phyloP scores from a whole-genome alignment of 805 yeast genomes.

The Monosporozyma siamensis region DNA sequence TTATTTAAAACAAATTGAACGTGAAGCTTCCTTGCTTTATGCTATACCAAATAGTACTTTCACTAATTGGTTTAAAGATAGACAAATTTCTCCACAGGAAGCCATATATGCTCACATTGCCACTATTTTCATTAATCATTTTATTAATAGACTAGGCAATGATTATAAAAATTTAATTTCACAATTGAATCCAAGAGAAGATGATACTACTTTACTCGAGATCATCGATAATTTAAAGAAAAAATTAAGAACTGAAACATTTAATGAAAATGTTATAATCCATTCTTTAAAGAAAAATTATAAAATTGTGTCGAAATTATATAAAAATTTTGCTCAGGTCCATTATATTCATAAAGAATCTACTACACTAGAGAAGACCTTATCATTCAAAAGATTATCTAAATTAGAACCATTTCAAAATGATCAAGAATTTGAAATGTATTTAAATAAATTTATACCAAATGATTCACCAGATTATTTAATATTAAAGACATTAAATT shows the following conservation, averaged over 20 bases:
- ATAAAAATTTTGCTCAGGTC: constrained; percentile 82
- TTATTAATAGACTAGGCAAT: constrained; percentile 86
- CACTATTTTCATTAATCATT: constrained; percentile 85
- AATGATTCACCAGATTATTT: constrained; percentile 68
- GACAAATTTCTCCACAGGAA: constrained; percentile 86
- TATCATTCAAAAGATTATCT: constrained; percentile 80
- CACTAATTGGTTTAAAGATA: constrained; percentile 58
- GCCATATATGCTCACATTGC: constrained; percentile 91
- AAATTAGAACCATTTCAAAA: constrained; percentile 64
- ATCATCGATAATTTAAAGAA: constrained; percentile 72
- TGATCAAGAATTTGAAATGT: constrained; percentile 63
- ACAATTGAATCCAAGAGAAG: constrained; percentile 52
- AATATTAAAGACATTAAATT: constrained; percentile 71
- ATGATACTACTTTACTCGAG: constrained; percentile 56
- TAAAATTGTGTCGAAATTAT: constrained; percentile 69
- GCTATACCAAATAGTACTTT: constrained; percentile 84
- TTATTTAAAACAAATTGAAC: constrained; percentile 79
- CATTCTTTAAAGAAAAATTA: constrained; percentile 65
- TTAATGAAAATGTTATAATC: constrained; percentile 72
- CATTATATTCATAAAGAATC: constrained; percentile 60
- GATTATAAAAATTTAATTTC: constrained; percentile 66
- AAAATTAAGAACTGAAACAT: constrained; percentile 87
- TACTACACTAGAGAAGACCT: constrained; percentile 51
- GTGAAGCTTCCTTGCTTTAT: constrained; percentile 87
- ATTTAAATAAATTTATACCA: constrained; percentile 59